Percentiles rank a stretch among this genome's conserved stretches.
Conservation (phyloP, 768 basidiomycete species). For the Podaxis sp. region DNA sequence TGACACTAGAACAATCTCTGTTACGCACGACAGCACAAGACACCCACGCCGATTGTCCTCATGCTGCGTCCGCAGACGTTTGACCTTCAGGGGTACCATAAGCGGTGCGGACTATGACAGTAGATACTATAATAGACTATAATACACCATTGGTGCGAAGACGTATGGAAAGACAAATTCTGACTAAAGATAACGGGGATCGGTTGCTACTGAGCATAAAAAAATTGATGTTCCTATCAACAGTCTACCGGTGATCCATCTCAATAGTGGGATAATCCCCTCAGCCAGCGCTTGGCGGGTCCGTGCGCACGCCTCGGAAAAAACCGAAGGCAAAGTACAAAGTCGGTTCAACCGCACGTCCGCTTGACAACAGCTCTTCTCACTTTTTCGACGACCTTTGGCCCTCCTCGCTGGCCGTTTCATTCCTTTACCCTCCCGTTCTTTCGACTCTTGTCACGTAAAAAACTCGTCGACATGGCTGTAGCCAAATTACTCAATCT, state of each 20-base stretch:
- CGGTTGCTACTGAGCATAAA: neutral
- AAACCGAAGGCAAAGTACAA: conserved; percentile 6
- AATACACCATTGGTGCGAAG: neutral
- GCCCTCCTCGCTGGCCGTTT: conserved; percentile 26
- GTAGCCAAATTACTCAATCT: conserved; percentile 56
- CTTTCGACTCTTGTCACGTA: conserved; percentile 20
- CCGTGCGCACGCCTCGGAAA: conserved; percentile 16
- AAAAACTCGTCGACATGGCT: conserved; percentile 31
- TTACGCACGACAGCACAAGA: neutral
- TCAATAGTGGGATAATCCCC: neutral
- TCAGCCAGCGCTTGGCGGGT: neutral
- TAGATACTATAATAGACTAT: neutral
- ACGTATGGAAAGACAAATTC: conserved; percentile 5
- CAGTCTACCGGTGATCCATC: no score
- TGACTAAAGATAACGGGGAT: neutral
- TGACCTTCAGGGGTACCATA: neutral
- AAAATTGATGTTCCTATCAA: conserved; percentile 6
- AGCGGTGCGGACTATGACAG: neutral
- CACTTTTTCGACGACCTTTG: conserved; percentile 18
- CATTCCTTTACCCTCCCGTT: conserved; percentile 25
- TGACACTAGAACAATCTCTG: conserved; percentile 30
- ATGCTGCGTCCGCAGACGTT: neutral
- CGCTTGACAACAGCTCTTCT: conserved; percentile 3
- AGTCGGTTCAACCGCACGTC: neutral
- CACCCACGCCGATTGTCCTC: neutral